Evolutionary conservation across 73 alveolate genomes (phyloP), one percentile per base, ranked within the genome.

Genomic region (Paramecium sexaurelia): DNA sequence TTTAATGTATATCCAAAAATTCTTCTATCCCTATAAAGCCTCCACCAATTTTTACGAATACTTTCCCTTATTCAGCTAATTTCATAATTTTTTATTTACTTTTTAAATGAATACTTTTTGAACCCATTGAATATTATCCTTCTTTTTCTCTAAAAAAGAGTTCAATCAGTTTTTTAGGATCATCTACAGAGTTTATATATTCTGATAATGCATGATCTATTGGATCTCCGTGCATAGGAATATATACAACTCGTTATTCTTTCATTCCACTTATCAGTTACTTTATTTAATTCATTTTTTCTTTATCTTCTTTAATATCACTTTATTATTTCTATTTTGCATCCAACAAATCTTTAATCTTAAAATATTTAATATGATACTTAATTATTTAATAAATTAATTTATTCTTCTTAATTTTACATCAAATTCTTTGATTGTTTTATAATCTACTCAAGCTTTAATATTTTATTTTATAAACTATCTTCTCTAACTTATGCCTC

Each of bases 211-310:
- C 55, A 39, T 85, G 55, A 78, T 93, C 96, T 24, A 93, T 88
- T 15, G 96, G 96, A 61, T 93, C 96, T 22, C 92, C 94, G 22
- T 88, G 91, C 57, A 93, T 92, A 26, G 96, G 96, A 9, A 85
- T 78, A 71, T 93, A 93, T 32, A 61, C 86, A 71, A 37, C 56
- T 71, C 56, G 3, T 33, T 33, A 19, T n/a, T 71, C 86, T 71
- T 71, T 71, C 86, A 71, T 71, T 32, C 86, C 86, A 35, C 86
- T 71, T 29, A 71, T 71, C 13, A 71, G 17, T 19, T 10, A 4
- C 8, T 71, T 71, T 17, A 71, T 33, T 71, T 71, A 40, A 32
- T 32, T 61, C 83, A 61, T 61, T 61, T 61, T 61, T 15, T 61
- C 39, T 32, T 61, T 29, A 11, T 61, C 83, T 11, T 61, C 83